Evolutionary conservation across 805 yeast species (phyloP).

Genomic region (Candida methanosorbosa): DNA sequence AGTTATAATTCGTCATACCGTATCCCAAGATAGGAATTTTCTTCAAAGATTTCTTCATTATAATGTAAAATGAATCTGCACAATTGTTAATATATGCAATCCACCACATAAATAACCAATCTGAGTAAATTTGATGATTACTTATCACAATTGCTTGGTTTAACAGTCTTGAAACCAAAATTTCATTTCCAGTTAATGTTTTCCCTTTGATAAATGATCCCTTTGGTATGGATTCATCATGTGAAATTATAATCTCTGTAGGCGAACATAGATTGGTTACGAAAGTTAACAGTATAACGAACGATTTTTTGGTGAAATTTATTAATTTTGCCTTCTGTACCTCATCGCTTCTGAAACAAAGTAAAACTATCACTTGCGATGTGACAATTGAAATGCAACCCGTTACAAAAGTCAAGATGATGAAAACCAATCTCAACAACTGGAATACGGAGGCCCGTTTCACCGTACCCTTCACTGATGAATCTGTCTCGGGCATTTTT

Average conservation of each 20-base stretch:
- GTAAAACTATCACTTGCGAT: slow-evolving; percentile 34
- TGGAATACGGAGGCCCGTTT: slow-evolving; percentile 16
- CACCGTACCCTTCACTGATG: too few relatives aligned
- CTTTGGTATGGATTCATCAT: slow-evolving; percentile 29
- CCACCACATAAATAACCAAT: slow-evolving; percentile 93
- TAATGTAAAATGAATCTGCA: slow-evolving; percentile 59
- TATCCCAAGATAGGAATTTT: slow-evolving; percentile 70
- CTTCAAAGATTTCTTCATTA: slow-evolving; percentile 67
- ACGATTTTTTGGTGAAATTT: slow-evolving; percentile 48
- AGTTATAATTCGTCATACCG: slow-evolving; percentile 75
- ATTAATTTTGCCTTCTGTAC: slow-evolving; percentile 31
- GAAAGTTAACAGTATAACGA: slow-evolving; percentile 45
- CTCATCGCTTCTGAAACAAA: slow-evolving; percentile 23
- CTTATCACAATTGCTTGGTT: slow-evolving; percentile 47
- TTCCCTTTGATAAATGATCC: slow-evolving; percentile 21
- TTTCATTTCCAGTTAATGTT: slow-evolving; percentile 12
- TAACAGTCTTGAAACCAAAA: slow-evolving; percentile 11
- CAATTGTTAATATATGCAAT: slow-evolving; percentile 58
- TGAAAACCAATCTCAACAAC: slow-evolving; percentile 14
- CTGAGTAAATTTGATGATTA: slow-evolving; percentile 93
- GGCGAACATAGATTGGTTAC: slow-evolving; percentile 45
- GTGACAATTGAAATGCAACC: slow-evolving; percentile 37
- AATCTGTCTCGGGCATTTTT: too few relatives aligned
- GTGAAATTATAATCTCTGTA: slow-evolving; percentile 41
- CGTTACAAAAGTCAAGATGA: slow-evolving; percentile 18